phyloP scores from a whole-genome alignment of 2,329 filamentous ascomycete genomes.

The Sarocladium brachiariae region DNA sequence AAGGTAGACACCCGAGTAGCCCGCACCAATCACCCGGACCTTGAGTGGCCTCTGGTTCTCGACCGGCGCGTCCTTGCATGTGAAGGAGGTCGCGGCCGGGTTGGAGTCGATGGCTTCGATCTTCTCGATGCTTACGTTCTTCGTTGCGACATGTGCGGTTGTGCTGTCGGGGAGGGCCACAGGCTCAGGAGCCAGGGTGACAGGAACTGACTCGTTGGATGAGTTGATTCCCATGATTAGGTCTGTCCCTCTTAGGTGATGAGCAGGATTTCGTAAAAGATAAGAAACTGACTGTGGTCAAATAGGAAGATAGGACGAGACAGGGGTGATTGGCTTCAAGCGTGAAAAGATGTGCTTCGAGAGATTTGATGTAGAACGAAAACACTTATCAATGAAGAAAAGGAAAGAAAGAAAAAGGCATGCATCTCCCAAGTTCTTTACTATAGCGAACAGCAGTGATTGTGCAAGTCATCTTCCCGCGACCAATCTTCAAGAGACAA shows the following conservation, averaged over 20 bases:
- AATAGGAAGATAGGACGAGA: too few species aligned
- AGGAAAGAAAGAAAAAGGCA: too few species aligned
- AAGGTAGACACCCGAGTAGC: constrained; percentile 13
- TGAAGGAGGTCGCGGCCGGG: not conserved
- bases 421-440: too few species aligned
- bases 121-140: not conserved
- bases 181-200: not conserved
- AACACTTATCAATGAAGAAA: too few species aligned
- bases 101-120: not conserved
- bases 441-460: too few species aligned
- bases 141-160: not conserved
- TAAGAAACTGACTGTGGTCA: not conserved
- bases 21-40: constrained; percentile 13
- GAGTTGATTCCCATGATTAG: constrained; percentile 2
- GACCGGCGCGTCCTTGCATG: constrained; percentile 5
- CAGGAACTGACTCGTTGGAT: not conserved
- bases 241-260: too few species aligned
- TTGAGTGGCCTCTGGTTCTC: constrained; percentile 12
- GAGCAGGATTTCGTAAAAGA: not conserved
- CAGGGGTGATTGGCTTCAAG: too few species aligned
- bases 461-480: too few species aligned
- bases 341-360: too few species aligned
- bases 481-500: too few species aligned
- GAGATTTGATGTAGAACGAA: too few species aligned
- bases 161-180: not conserved